Base-by-base conservation (phyloP, 768 basidiomycete genomes). In the Agaricus subrufescens region DNA sequence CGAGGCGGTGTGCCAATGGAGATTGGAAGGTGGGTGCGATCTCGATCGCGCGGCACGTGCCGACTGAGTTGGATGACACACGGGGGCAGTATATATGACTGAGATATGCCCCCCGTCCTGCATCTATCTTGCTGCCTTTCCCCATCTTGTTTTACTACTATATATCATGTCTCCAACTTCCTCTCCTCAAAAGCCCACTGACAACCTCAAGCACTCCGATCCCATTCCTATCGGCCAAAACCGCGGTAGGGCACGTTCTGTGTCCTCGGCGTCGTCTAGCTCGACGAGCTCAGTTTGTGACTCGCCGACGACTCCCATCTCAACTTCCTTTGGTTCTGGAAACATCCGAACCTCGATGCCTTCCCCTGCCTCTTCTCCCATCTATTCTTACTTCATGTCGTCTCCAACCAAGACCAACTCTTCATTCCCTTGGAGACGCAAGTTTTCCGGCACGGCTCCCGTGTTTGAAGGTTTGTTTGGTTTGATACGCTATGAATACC, bases 301-400 rank as follows among this genome's bases (percentile, higher is more conserved):
- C 40, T 67, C 79, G 23, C 73, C 73, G 40, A 34, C 34, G 34
- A 83, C 84, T 2, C 86, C 84, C 25, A 65, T 73, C 46, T 77
- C 81, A 27, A 65, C 72, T n/a, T 73, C 75, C 9, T 60, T 71
- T 1, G 60, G 67, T 10, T 70, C 73, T 2, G 74, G 79, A 2
- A 75, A 75, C 45, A 63, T 83, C 46, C 71, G 75, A 46, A 67
- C 84, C 47, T 73, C 76, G 6, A 65, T 77, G 9, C 71, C 77
- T 4, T 83, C 85, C 3, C 81, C 87, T 5, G 79, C 81, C 6
- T 77, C 76, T 4, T 89, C 89, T 3, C 89, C 89, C 46, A 85
- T 90, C 52, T 69, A 91, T 49, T 82, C 82, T 54, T 85, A 86
- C 66, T 86, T 87, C 42, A 73, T 75, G 49, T 83, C 86, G 60